Evolutionary conservation across 2,329 filamentous ascomycete species (phyloP).

Genomic region (Podosphaera xanthii): DNA sequence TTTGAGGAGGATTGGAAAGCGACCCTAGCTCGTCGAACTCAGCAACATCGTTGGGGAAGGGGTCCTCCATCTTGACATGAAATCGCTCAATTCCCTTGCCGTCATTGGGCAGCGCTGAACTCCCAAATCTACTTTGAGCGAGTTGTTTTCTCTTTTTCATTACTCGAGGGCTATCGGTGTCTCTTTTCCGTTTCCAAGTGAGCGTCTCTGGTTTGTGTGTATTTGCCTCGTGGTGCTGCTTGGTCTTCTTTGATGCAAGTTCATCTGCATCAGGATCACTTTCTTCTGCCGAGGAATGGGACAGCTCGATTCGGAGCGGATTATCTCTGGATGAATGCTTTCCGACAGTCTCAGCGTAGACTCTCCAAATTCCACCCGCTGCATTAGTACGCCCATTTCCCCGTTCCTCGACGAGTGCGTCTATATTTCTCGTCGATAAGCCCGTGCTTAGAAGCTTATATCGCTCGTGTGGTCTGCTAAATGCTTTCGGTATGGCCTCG

Average conservation of each 20-base stretch:
- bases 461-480: slow-evolving; percentile 50
- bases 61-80: slow-evolving; percentile 35
- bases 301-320: slow-evolving; percentile 20
- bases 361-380: slow-evolving; percentile 56
- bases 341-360: slow-evolving; percentile 40
- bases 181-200: slow-evolving; percentile 8
- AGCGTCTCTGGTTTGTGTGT: not conserved
- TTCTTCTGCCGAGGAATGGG: slow-evolving; percentile 17
- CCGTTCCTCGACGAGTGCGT: slow-evolving; percentile 42
- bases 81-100: slow-evolving; percentile 37
- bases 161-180: slow-evolving; percentile 14
- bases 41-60: slow-evolving; percentile 20
- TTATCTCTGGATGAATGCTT: slow-evolving; percentile 17
- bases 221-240: slow-evolving; percentile 3
- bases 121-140: slow-evolving; percentile 49
- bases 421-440: slow-evolving; percentile 47
- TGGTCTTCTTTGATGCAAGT: slow-evolving; percentile 2
- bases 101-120: slow-evolving; percentile 29
- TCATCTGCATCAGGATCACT: slow-evolving; percentile 3
- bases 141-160: slow-evolving; percentile 36
- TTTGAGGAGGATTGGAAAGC: not conserved
- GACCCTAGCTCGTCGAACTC: not conserved
- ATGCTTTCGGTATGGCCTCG: slow-evolving; percentile 59
- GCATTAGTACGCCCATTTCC: slow-evolving; percentile 48
- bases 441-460: slow-evolving; percentile 46